phyloP scores from a whole-genome alignment of 2,329 filamentous ascomycete species.

The Aureobasidium zeae region DNA sequence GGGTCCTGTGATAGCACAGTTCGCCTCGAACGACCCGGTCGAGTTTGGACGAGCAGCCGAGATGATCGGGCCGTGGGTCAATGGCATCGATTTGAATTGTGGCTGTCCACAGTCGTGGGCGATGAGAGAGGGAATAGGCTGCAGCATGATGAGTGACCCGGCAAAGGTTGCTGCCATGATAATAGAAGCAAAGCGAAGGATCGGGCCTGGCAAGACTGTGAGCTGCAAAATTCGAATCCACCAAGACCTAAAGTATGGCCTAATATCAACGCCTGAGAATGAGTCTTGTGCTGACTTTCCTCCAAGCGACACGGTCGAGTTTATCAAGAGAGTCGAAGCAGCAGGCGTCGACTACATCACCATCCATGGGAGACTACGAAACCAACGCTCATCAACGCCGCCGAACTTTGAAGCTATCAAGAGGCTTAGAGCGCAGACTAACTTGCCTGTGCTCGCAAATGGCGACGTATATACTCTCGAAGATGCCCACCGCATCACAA shows the following conservation, averaged over 20 bases:
- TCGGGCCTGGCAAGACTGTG: constrained; percentile 47
- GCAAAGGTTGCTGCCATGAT: constrained; percentile 60
- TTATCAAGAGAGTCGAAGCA: constrained; percentile 53
- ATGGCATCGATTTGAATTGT: constrained; percentile 62
- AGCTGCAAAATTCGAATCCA: constrained; percentile 65
- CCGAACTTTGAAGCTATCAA: constrained; percentile 54
- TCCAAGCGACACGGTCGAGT: constrained; percentile 46
- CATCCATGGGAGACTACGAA: constrained; percentile 56
- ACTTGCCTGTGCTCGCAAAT: constrained; percentile 58
- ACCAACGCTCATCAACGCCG: constrained; percentile 51
- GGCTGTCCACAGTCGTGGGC: constrained; percentile 67
- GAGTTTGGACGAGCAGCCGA: constrained; percentile 56
- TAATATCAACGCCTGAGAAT: neutral
- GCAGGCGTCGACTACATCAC: constrained; percentile 59
- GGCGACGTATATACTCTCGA: constrained; percentile 56
- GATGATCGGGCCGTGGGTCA: constrained; percentile 52
- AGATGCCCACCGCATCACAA: constrained; percentile 28
- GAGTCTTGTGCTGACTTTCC: too few species aligned
- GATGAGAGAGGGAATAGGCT: constrained; percentile 57
- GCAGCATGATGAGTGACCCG: constrained; percentile 57
- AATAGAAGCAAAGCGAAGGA: constrained; percentile 43
- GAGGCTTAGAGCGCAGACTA: constrained; percentile 42
- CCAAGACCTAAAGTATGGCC: constrained; percentile 47
- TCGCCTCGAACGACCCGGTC: constrained; percentile 52
- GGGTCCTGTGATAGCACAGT: constrained; percentile 57